A percentile compares a stretch with the other conserved stretches of the same genome.
phyloP scores from a whole-genome alignment of 352 stramenopile genomes.

The Plasmopara muralis region DNA sequence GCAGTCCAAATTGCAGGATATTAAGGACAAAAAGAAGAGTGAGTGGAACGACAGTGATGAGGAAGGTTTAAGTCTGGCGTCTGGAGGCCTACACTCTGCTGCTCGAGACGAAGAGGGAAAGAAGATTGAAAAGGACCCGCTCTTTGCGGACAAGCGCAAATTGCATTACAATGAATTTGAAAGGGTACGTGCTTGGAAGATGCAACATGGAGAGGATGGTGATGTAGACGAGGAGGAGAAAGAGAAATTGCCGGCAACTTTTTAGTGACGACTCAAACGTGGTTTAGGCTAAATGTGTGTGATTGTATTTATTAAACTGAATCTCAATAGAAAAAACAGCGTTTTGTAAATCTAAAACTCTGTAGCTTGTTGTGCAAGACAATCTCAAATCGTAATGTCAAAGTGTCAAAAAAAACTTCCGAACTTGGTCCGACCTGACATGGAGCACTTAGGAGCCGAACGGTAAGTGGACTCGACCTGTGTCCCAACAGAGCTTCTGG shows the following conservation, averaged over 20 bases:
- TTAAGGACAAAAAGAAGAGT: slow-evolving; percentile 45
- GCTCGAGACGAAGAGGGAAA: slow-evolving; percentile 47
- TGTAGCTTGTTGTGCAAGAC: too few species aligned
- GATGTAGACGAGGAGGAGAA: slow-evolving; percentile 12
- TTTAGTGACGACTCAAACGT: neutral
- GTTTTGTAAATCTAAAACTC: too few species aligned
- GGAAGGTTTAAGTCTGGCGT: slow-evolving; percentile 17
- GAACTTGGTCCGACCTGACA: slow-evolving; percentile 77
- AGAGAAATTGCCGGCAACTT: neutral
- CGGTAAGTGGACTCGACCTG: slow-evolving; percentile 65
- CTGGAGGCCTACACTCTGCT: slow-evolving; percentile 24
- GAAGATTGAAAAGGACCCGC: slow-evolving; percentile 58
- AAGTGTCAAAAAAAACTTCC: slow-evolving; percentile 53
- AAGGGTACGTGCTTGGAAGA: slow-evolving; percentile 56
- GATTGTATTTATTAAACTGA: neutral
- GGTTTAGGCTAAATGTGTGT: neutral
- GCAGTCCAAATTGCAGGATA: slow-evolving; percentile 50
- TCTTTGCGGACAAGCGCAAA: slow-evolving; percentile 73
- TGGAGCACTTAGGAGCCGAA: slow-evolving; percentile 57
- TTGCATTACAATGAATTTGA: slow-evolving; percentile 83
- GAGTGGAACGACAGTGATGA: slow-evolving; percentile 60
- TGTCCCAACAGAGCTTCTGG: slow-evolving; percentile 52
- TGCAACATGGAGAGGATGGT: slow-evolving; percentile 43
- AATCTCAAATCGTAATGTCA: neutral
- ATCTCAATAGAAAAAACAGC: neutral